These are phyloP conservation scores for Phoenix roebelenii DNA, from an alignment of 176 grass and related monocot species.

Conservation along the genomic window DNA sequence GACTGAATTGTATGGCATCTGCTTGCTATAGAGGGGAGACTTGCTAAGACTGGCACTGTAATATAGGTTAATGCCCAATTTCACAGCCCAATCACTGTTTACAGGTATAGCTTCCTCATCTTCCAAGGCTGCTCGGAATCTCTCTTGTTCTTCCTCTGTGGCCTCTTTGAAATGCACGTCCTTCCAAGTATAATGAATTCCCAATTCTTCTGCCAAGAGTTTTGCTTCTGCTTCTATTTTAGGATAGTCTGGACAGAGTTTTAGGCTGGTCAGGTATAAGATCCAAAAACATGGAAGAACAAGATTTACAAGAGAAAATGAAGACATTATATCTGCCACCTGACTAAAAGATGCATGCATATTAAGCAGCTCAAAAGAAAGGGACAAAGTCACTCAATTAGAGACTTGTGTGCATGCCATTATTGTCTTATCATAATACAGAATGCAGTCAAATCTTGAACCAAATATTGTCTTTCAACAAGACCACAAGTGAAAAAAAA, in stretches of 20 bases:
- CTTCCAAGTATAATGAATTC: constrained; percentile 58
- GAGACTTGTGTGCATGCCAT: too few relatives aligned
- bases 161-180: constrained; percentile 60
- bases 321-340: too few relatives aligned
- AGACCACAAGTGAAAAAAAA: too few relatives aligned
- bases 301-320: too few relatives aligned
- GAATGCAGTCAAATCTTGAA: too few relatives aligned
- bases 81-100: constrained; percentile 87
- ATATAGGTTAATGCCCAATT: constrained; percentile 91
- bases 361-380: too few relatives aligned
- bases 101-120: constrained; percentile 76
- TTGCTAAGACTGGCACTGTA: constrained; percentile 85
- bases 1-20: constrained; percentile 78
- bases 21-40: constrained; percentile 72
- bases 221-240: constrained; percentile 90
- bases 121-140: constrained; percentile 36
- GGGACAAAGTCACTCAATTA: too few relatives aligned
- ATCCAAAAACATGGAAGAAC: too few relatives aligned
- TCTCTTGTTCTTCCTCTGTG: constrained; percentile 42
- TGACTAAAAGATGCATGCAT: too few relatives aligned
- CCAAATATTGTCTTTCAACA: too few relatives aligned
- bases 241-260: constrained; percentile 58
- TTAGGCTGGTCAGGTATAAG: too few relatives aligned
- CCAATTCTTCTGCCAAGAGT: constrained; percentile 53
- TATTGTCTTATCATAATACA: too few relatives aligned